phyloP scores from a whole-genome alignment of 2,329 filamentous ascomycete species.

The Bipolaris bicolor region DNA sequence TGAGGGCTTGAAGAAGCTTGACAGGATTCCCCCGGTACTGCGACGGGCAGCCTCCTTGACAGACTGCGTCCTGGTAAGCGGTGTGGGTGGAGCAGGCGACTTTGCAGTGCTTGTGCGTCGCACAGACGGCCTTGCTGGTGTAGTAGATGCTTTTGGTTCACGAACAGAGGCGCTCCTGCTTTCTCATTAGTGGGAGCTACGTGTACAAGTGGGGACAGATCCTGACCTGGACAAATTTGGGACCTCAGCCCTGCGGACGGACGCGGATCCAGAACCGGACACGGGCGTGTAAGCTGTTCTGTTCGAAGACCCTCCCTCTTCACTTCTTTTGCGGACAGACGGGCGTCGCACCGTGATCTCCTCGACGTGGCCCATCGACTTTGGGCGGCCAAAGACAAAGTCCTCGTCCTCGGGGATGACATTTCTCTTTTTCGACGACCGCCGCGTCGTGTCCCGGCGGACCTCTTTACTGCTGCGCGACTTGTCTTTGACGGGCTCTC shows the following conservation, averaged over 20 bases:
- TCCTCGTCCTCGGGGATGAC: constrained; percentile 37
- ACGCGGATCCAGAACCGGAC: constrained; percentile 42
- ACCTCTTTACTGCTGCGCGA: constrained; percentile 39
- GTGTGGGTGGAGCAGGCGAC: constrained; percentile 29
- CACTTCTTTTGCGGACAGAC: constrained; percentile 37
- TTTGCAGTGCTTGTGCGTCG: constrained; percentile 42
- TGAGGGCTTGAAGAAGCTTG: constrained; percentile 39
- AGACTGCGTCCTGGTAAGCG: constrained; percentile 35
- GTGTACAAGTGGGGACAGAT: constrained; percentile 14
- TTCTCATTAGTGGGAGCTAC: constrained; percentile 22
- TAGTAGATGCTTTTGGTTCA: constrained; percentile 20
- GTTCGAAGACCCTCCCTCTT: constrained; percentile 45
- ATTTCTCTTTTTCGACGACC: constrained; percentile 36
- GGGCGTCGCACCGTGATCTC: constrained; percentile 38
- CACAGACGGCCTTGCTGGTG: constrained; percentile 37
- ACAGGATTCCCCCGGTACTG: constrained; percentile 43
- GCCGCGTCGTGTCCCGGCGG: constrained; percentile 34
- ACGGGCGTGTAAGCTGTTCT: constrained; percentile 41
- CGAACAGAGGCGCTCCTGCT: constrained; percentile 40
- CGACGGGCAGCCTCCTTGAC: constrained; percentile 35
- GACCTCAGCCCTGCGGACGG: constrained; percentile 38
- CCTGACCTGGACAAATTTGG: constrained; percentile 40
- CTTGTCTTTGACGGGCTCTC: constrained; percentile 36
- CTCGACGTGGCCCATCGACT: constrained; percentile 36
- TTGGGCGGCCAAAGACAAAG: constrained; percentile 41